Evolutionary conservation across 352 stramenopile species (phyloP).

Genomic region (Globisporangium carolinianum): DNA sequence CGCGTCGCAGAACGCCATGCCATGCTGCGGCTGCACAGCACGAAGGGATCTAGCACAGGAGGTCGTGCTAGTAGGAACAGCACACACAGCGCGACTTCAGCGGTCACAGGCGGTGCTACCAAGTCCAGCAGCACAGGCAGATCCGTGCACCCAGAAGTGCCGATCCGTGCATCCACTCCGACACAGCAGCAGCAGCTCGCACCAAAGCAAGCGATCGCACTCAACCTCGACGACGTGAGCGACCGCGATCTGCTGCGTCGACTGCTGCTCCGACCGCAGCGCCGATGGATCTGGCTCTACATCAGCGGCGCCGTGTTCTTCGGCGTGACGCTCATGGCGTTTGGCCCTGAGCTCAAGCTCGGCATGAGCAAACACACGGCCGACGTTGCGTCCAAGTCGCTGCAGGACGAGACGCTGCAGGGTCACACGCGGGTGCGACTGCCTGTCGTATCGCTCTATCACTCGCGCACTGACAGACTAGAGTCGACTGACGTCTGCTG

Average conservation of each 20-base stretch:
- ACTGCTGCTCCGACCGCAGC: constrained; percentile 40
- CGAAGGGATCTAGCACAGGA: not conserved
- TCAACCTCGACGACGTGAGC: constrained; percentile 23
- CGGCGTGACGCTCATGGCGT: constrained; percentile 56
- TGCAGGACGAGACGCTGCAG: constrained; percentile 79
- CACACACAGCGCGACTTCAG: not conserved
- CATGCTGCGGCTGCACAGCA: not conserved
- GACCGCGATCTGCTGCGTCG: constrained; percentile 30
- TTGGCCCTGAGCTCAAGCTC: constrained; percentile 67
- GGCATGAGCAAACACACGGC: constrained; percentile 79
- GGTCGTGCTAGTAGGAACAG: not conserved
- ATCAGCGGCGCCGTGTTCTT: constrained; percentile 28
- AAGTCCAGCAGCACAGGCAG: not conserved
- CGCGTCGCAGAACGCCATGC: too few species aligned
- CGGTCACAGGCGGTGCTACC: not conserved
- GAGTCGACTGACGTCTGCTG: not conserved
- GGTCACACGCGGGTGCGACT: constrained; percentile 38
- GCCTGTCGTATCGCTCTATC: not conserved
- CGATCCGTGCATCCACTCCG: not conserved
- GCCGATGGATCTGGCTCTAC: constrained; percentile 39
- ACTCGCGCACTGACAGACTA: not conserved
- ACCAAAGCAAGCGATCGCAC: not conserved
- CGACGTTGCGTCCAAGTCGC: constrained; percentile 70
- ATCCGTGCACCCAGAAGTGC: not conserved
- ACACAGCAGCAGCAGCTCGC: not conserved